Conservation (phyloP, 257 asterid species). For the Jasminum sambac region DNA sequence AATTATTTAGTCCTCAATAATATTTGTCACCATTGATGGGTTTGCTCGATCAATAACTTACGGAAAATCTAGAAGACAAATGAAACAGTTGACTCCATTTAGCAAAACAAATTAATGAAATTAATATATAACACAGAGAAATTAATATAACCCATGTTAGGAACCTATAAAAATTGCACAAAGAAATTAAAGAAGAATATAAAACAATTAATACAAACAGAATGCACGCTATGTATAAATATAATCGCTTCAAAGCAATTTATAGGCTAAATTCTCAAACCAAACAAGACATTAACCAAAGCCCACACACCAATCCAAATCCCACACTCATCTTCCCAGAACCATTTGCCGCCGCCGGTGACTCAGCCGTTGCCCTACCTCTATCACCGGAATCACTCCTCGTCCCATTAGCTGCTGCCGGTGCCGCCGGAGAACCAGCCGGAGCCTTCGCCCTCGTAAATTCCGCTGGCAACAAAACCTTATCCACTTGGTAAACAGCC, state of each 20-base stretch:
- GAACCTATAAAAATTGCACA: too few species aligned
- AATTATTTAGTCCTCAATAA: too few species aligned
- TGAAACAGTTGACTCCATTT: neutral
- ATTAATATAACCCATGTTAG: too few species aligned
- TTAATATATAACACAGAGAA: conserved; percentile 10
- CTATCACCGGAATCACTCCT: conserved; percentile 17
- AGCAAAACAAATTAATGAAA: conserved; percentile 1
- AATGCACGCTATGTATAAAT: neutral
- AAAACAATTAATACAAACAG: neutral
- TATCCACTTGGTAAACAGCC: conserved; percentile 77
- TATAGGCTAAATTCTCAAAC: neutral
- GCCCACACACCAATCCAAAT: conserved; percentile 30
- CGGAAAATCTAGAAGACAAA: too few species aligned
- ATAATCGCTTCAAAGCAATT: neutral
- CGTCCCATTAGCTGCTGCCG: conserved; percentile 30
- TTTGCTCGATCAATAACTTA: too few species aligned
- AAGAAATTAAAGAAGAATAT: too few species aligned
- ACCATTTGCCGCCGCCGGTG: conserved; percentile 31
- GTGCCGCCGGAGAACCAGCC: conserved; percentile 42
- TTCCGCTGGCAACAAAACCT: conserved; percentile 58
- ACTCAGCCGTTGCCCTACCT: conserved; percentile 37
- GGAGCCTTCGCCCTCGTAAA: conserved; percentile 46
- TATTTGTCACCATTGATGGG: too few species aligned
- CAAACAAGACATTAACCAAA: conserved; percentile 31
- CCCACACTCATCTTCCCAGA: conserved; percentile 38